Conservation (phyloP, 78 protist species). For the Anaeramoeba ignava region DNA sequence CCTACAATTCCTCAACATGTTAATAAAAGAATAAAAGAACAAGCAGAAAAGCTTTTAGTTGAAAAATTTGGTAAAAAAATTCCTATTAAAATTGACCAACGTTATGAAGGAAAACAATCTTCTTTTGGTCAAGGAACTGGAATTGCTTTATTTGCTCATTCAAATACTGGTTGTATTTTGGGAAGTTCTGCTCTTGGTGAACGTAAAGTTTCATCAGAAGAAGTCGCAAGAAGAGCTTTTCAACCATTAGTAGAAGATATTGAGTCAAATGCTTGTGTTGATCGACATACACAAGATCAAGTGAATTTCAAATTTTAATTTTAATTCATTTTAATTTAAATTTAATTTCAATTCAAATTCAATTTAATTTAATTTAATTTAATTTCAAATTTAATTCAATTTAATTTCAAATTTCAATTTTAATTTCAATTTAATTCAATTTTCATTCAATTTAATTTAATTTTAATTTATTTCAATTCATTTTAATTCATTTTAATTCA, state of each 20-base stretch:
- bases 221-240: constrained; percentile 33
- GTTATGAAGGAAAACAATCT: background rate
- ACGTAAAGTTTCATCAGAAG: constrained; percentile 17
- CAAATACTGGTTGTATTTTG: constrained; percentile 43
- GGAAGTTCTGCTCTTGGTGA: constrained; percentile 43
- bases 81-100: background rate
- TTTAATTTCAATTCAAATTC: too few relatives aligned
- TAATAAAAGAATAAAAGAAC: background rate
- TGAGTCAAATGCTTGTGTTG: constrained; percentile 51
- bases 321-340: too few relatives aligned
- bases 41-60: background rate
- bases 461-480: too few relatives aligned
- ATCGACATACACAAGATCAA: constrained; percentile 62
- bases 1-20: background rate
- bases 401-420: too few relatives aligned
- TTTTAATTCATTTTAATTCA: too few relatives aligned
- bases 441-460: too few relatives aligned
- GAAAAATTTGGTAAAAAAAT: background rate
- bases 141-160: constrained; percentile 6
- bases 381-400: too few relatives aligned
- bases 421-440: too few relatives aligned
- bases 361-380: too few relatives aligned
- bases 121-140: constrained; percentile 16
- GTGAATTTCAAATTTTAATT: too few relatives aligned
- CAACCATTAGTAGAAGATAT: constrained; percentile 21